Evolutionary conservation across 2,329 filamentous ascomycete genomes (phyloP), one percentile per base, ranked within the genome.

Genomic region (Fusarium ramigenum): DNA sequence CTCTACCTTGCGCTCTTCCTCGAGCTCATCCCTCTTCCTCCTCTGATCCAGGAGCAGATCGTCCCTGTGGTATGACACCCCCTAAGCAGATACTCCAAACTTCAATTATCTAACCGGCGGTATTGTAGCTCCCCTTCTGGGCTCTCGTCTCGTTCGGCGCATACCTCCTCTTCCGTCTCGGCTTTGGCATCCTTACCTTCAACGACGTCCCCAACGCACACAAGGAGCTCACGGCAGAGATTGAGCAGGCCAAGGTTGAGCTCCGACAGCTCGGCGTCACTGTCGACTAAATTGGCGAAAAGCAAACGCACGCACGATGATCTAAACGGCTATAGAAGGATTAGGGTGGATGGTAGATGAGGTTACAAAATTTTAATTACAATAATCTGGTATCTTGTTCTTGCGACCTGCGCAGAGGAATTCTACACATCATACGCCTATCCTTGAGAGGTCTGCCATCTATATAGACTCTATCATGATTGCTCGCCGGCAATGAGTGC

Each of bases 121-220:
- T 1, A 1, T 2, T 36, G 2, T 76, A 98, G 95, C 89, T 98
- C 53, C 96, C 96, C 63, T 93, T 98, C 86, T 99, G 96, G 93
- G 91, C 90, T 52, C 87, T 98, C 77, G 93, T 99, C 75, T 91
- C 93, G 28, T 95, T 98, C 80, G 96, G 95, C 83, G 93, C 95
- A 72, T 95, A 95, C 84, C 92, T 99, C 25, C 92, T 99, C 74
- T 94, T 93, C 85, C 94, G 94, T 78, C 92, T 99, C 71, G 96
- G 96, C 78, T 93, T 91, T 86, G 96, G 96, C 74, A 93, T 99
- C 78, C 88, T 97, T 81, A 97, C 94, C 64, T 99, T 99, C 89
- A 96, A 97, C 87, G 95, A 98, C 83, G 94, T 97, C 54, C 95
- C 96, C 61, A 89, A 94, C 70, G 96, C 96, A 59, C 93, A 98